Base-by-base conservation (phyloP, 179 eudicot genomes). In the Spinacia oleracea region DNA sequence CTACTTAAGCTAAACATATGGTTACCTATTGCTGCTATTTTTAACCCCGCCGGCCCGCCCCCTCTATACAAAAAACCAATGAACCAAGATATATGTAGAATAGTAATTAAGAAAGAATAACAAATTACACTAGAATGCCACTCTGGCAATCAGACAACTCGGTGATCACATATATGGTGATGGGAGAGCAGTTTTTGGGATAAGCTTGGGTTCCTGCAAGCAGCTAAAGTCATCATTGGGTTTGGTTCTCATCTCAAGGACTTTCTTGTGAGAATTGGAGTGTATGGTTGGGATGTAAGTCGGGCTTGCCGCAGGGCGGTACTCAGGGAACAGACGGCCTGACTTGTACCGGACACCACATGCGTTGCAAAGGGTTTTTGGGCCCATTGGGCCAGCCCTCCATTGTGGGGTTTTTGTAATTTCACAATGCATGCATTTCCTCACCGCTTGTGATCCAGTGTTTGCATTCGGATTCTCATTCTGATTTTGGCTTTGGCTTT, bases 281-380 rank as follows among this genome's bases (percentile, higher is more conserved):
- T 92, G 97, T 84, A 92, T 23, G 0, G 91, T 42, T 0, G 97
- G 92, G 11, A 89, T 80, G 38, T 89, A 92, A 0, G 95, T 92
- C 3, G 97, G 97, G 79, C 97, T 92, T 20, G 97, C 95, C 2
- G 95, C 97, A 0, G 97, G 97, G 56, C 97, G 89, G 75, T 92
- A 92, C 81, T 92, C 97, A 0, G 97, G 97, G 81, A 82, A 92
- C 70, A 92, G 92, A n/a, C 97, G 85, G 38, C 97, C 97, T 0
- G 95, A 89, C 76, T 92, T 92, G 83, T 86, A 83, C 11, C 97
- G 96, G 76, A 92, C 97, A 20, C 97, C 97, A 79, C 97, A 92
- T 0, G 97, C 97, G 32, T 92, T 92, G 84, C 97, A 92, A 14
- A 92, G 91, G 20, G 91, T 87, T 73, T 92, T 92, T 2, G 97